phyloP scores from a whole-genome alignment of 2,329 filamentous ascomycete genomes.

The Penicillium vulpinum region DNA sequence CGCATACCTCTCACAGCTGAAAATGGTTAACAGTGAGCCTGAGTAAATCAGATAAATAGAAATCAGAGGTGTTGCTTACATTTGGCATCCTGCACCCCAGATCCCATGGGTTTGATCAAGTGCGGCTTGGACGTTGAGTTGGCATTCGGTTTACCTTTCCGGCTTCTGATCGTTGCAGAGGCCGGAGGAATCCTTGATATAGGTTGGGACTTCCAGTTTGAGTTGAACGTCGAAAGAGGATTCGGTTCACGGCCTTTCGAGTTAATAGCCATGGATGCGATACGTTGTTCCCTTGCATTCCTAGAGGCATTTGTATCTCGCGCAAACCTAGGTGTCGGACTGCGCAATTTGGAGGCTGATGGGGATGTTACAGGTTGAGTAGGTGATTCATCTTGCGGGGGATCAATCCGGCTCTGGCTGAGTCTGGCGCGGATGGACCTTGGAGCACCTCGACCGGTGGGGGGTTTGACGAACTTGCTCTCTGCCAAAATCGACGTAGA shows the following conservation, averaged over 20 bases:
- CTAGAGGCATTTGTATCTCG: constrained; percentile 67
- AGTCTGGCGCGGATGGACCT: constrained; percentile 59
- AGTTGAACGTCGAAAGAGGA: constrained; percentile 53
- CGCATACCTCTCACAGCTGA: constrained; percentile 90
- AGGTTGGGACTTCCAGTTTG: constrained; percentile 61
- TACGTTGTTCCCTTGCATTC: constrained; percentile 63
- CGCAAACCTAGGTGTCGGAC: constrained; percentile 62
- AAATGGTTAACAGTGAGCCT: constrained; percentile 7
- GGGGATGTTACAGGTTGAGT: constrained; percentile 60
- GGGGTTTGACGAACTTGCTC: constrained; percentile 78
- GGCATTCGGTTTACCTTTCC: constrained; percentile 38
- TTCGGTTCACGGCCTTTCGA: constrained; percentile 43
- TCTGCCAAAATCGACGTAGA: constrained; percentile 83
- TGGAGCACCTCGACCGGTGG: constrained; percentile 66
- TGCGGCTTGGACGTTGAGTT: constrained; percentile 65
- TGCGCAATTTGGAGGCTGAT: constrained; percentile 50
- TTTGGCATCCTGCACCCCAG: constrained; percentile 71
- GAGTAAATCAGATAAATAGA: background rate
- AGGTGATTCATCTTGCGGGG: constrained; percentile 41
- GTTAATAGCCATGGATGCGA: constrained; percentile 45
- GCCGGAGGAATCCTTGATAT: constrained; percentile 53
- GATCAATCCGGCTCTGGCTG: constrained; percentile 44
- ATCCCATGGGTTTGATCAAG: constrained; percentile 80
- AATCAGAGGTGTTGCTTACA: constrained; percentile 56
- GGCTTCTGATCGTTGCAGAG: constrained; percentile 51